These are phyloP conservation scores for Aureobasidium melanogenum DNA, from an alignment of 2,329 filamentous ascomycete species.

Conservation along the genomic window DNA sequence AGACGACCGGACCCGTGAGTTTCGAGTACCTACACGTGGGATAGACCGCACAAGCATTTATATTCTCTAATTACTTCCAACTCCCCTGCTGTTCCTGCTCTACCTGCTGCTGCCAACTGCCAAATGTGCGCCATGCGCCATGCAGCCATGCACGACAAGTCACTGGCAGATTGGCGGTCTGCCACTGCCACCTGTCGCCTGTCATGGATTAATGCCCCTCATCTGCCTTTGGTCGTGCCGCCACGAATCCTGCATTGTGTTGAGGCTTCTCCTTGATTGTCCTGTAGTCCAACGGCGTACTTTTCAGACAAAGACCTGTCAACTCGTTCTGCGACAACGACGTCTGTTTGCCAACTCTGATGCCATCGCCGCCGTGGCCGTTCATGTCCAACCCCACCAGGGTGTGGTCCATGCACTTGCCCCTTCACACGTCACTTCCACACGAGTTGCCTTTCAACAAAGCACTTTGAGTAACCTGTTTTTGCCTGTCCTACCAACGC, in stretches of 20 bases:
- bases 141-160: constrained; percentile 7
- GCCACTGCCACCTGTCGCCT: background rate
- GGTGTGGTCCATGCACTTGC: background rate
- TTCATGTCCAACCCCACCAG: background rate
- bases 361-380: background rate
- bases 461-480: background rate
- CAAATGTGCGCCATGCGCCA: background rate
- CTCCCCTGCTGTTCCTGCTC: background rate
- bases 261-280: background rate
- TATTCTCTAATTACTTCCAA: background rate
- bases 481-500: background rate
- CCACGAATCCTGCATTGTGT: background rate
- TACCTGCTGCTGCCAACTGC: background rate
- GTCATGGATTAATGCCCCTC: background rate
- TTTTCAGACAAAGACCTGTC: background rate
- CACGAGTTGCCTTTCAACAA: background rate
- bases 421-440: background rate
- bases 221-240: background rate
- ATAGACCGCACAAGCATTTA: background rate
- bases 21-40: background rate
- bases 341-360: background rate
- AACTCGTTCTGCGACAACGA: background rate
- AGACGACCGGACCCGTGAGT: background rate
- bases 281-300: background rate
- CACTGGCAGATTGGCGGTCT: constrained; percentile 6